These are phyloP conservation scores for Golubevia pallescens DNA, from an alignment of 1,284 basidiomycete genomes.

Conservation along the genomic window DNA sequence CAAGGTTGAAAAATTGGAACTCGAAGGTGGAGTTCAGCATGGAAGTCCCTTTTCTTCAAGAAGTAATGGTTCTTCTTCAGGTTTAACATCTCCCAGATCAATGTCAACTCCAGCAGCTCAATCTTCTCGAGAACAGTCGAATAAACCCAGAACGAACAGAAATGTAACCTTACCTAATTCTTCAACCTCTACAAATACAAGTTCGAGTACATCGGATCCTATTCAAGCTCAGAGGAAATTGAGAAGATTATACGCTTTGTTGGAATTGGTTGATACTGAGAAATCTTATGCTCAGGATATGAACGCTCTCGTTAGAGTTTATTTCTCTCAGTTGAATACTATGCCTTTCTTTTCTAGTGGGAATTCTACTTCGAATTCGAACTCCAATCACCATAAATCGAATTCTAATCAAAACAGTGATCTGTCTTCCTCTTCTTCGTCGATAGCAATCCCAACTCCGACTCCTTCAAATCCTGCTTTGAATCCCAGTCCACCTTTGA, in stretches of 20 bases:
- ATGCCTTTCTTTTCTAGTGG: conserved; percentile 45
- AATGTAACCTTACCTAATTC: too few relatives aligned
- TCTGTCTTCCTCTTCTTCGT: neutral
- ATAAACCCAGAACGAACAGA: too few relatives aligned
- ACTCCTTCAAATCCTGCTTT: neutral
- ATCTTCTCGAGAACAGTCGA: too few relatives aligned
- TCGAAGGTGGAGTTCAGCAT: neutral
- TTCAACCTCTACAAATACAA: too few relatives aligned
- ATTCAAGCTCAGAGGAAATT: too few relatives aligned
- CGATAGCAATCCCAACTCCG: neutral
- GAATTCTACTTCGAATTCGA: neutral
- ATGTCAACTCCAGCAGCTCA: too few relatives aligned
- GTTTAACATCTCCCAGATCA: neutral
- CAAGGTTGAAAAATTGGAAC: neutral
- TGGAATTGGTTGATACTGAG: conserved; percentile 59
- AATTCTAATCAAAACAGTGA: neutral
- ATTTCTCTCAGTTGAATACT: conserved; percentile 44
- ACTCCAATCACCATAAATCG: neutral
- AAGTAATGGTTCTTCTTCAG: neutral
- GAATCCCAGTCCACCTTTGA: neutral
- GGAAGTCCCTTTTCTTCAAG: neutral
- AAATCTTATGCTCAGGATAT: conserved; percentile 58
- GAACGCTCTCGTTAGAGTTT: conserved; percentile 46
- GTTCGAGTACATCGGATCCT: too few relatives aligned
- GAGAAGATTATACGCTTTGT: conserved; percentile 24